A percentile compares a stretch with the other conserved stretches of the same genome.
phyloP scores from a whole-genome alignment of 2,329 filamentous ascomycete genomes.

The Rhexocercosporidium sp. region DNA sequence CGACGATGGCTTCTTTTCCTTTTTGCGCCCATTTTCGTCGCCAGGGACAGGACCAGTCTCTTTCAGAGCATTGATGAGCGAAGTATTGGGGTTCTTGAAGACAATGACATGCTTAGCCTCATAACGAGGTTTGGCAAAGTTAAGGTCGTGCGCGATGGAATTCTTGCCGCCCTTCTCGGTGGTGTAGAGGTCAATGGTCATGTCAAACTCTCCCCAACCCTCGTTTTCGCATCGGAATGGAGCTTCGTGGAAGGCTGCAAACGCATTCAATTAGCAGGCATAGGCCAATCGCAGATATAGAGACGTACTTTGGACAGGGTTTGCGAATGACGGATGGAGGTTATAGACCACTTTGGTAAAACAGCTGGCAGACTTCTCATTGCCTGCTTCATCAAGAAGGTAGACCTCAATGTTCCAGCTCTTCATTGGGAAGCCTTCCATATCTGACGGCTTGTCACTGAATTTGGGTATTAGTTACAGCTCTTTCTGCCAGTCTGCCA shows the following conservation, averaged over 20 bases:
- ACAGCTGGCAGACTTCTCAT: constrained; percentile 79
- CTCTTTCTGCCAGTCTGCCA: not conserved
- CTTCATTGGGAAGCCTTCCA: constrained; percentile 91
- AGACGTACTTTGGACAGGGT: constrained; percentile 79
- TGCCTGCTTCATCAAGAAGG: constrained; percentile 83
- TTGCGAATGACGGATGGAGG: constrained; percentile 91
- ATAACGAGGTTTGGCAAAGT: constrained; percentile 83
- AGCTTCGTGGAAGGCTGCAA: constrained; percentile 75
- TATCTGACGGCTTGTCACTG: constrained; percentile 79
- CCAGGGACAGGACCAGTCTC: constrained; percentile 87
- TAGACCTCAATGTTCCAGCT: constrained; percentile 88
- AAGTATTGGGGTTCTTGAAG: constrained; percentile 92
- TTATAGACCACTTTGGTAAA: constrained; percentile 95
- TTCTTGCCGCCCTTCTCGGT: constrained; percentile 86
- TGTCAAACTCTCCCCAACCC: constrained; percentile 99
- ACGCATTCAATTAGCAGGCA: constrained; percentile 17
- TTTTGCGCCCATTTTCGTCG: constrained; percentile 65
- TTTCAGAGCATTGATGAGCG: constrained; percentile 77
- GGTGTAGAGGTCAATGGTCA: constrained; percentile 82
- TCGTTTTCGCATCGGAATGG: constrained; percentile 92
- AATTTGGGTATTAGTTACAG: constrained; percentile 22
- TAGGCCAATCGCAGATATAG: not conserved
- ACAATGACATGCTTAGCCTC: constrained; percentile 80
- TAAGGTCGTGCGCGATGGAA: constrained; percentile 83
- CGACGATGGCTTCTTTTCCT: constrained; percentile 77